phyloP scores from a whole-genome alignment of 2,329 filamentous ascomycete genomes.

The Epichloe elymi region DNA sequence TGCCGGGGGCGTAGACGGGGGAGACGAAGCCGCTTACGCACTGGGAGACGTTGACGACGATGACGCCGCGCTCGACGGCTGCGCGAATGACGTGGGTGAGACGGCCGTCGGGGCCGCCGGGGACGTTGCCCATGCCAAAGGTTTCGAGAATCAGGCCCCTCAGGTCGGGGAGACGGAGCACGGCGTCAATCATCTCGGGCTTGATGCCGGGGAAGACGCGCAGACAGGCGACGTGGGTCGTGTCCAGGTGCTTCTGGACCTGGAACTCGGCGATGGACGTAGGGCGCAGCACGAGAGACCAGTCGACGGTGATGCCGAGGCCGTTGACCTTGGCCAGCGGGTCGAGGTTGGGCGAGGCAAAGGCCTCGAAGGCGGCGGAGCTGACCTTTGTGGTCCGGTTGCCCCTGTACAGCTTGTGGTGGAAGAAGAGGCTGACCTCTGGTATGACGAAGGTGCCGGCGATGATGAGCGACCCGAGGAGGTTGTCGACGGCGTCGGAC shows the following conservation, averaged over 20 bases:
- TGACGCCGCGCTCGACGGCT: constrained; percentile 66
- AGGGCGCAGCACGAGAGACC: constrained; percentile 63
- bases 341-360: constrained; percentile 74
- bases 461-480: constrained; percentile 77
- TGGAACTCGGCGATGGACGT: constrained; percentile 61
- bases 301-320: constrained; percentile 67
- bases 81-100: constrained; percentile 65
- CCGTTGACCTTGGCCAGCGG: constrained; percentile 73
- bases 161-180: constrained; percentile 62
- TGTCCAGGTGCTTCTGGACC: constrained; percentile 65
- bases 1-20: constrained; percentile 65
- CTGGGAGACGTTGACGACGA: constrained; percentile 86
- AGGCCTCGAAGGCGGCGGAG: constrained; percentile 74
- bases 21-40: constrained; percentile 68
- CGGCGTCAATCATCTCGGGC: constrained; percentile 83
- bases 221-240: constrained; percentile 77
- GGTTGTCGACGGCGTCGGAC: constrained; percentile 82
- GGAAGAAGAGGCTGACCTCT: constrained; percentile 89
- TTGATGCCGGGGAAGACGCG: constrained; percentile 87
- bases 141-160: constrained; percentile 79
- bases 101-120: constrained; percentile 65
- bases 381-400: constrained; percentile 83
- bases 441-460: constrained; percentile 88
- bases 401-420: constrained; percentile 78
- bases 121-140: constrained; percentile 86